These are phyloP conservation scores for Trichoderma lentiforme DNA, from an alignment of 2,329 filamentous ascomycete species.

Conservation along the genomic window DNA sequence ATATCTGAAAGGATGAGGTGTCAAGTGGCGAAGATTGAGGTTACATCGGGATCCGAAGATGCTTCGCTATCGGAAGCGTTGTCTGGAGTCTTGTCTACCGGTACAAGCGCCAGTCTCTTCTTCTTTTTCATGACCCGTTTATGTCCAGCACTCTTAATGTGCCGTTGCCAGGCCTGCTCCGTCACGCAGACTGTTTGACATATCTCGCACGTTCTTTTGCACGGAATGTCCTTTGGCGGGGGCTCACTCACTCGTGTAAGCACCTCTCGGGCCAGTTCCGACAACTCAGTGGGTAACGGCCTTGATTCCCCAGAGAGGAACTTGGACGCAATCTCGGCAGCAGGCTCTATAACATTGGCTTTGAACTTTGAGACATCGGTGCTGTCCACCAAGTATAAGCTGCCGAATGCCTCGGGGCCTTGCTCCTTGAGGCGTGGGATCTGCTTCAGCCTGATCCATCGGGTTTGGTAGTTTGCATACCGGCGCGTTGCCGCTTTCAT, in stretches of 20 bases:
- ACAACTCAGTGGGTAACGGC: slow-evolving; percentile 49
- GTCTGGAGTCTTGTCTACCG: slow-evolving; percentile 24
- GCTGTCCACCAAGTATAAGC: slow-evolving; percentile 77
- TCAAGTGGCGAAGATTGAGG: slow-evolving; percentile 15
- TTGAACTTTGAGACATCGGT: slow-evolving; percentile 64
- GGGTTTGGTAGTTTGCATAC: slow-evolving; percentile 79
- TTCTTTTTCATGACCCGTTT: slow-evolving; percentile 34
- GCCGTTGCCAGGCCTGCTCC: slow-evolving; percentile 46
- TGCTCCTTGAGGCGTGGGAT: slow-evolving; percentile 63
- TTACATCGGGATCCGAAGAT: slow-evolving; percentile 12
- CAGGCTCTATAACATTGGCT: slow-evolving; percentile 61
- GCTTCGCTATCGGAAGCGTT: background rate
- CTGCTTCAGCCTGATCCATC: slow-evolving; percentile 84
- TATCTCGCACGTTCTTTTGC: slow-evolving; percentile 64
- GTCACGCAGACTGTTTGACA: slow-evolving; percentile 65
- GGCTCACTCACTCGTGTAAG: slow-evolving; percentile 49
- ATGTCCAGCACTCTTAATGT: slow-evolving; percentile 38
- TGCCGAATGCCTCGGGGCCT: slow-evolving; percentile 47
- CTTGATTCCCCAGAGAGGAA: slow-evolving; percentile 61
- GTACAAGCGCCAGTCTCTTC: slow-evolving; percentile 38
- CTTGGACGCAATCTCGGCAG: slow-evolving; percentile 54
- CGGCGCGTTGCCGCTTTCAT: slow-evolving; percentile 82
- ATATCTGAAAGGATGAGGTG: background rate
- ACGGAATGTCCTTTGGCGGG: slow-evolving; percentile 51
- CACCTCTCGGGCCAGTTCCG: slow-evolving; percentile 48